Conservation (phyloP, 192 early-diverging fungal species). For the Podila clonocystis region DNA sequence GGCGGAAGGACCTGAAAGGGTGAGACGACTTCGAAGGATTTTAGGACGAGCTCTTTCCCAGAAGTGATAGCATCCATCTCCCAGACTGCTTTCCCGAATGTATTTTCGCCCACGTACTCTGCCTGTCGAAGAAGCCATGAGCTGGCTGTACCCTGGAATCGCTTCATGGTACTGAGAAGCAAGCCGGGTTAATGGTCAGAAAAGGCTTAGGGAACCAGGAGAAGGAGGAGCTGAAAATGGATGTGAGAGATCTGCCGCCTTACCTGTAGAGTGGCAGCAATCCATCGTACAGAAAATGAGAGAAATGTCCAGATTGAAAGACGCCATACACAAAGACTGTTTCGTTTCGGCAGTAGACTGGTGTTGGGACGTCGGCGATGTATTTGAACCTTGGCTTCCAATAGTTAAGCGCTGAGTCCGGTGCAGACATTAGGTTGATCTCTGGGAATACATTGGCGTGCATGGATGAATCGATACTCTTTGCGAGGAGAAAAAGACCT, state of each 20-base stretch:
- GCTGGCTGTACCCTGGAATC: not conserved
- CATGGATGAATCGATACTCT: not conserved
- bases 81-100: not conserved
- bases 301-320: conserved; percentile 44
- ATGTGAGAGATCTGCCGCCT: not conserved
- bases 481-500: conserved; percentile 3
- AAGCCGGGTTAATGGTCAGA: not conserved
- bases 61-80: conserved; percentile 20
- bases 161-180: conserved; percentile 41
- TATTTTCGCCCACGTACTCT: conserved; percentile 21
- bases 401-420: not conserved
- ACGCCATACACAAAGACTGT: conserved; percentile 50
- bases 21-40: conserved; percentile 1
- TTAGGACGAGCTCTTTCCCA: conserved; percentile 19
- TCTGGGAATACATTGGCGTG: not conserved
- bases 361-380: not conserved
- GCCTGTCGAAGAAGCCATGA: conserved; percentile 40
- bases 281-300: conserved; percentile 53
- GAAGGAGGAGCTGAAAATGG: not conserved
- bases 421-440: conserved; percentile 12
- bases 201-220: not conserved
- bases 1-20: conserved; percentile 9
- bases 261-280: conserved; percentile 47
- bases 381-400: conserved; percentile 14
- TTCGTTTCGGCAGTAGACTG: conserved; percentile 19